phyloP scores from a whole-genome alignment of 495 filamentous ascomycete species.

The Hypomontagnella submonticulosa region DNA sequence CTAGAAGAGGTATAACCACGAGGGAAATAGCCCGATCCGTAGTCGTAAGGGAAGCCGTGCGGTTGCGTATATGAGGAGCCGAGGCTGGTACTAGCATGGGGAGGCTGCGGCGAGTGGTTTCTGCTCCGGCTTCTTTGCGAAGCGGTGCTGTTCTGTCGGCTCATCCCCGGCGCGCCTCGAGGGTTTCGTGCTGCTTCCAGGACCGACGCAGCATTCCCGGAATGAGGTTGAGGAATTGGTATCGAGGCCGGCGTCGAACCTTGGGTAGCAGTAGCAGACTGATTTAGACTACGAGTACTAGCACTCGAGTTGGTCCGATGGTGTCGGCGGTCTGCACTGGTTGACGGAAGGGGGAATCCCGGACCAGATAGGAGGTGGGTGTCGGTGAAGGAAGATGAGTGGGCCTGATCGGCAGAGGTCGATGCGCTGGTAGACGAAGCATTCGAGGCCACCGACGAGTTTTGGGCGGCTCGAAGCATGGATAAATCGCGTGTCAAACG shows the following conservation, averaged over 20 bases:
- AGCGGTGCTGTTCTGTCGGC: slow-evolving; percentile 57
- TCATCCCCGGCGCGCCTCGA: slow-evolving; percentile 50
- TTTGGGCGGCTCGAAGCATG: slow-evolving; percentile 79
- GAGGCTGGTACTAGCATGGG: slow-evolving; percentile 33
- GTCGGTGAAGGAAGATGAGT: slow-evolving; percentile 49
- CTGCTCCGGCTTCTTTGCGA: slow-evolving; percentile 55
- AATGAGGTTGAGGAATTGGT: slow-evolving; percentile 43
- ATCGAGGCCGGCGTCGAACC: slow-evolving; percentile 42
- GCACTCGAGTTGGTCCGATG: slow-evolving; percentile 58
- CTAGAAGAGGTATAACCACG: slow-evolving; percentile 38
- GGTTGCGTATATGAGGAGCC: slow-evolving; percentile 39
- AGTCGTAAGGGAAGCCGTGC: slow-evolving; percentile 36
- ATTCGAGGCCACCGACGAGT: slow-evolving; percentile 83
- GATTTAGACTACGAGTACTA: slow-evolving; percentile 68
- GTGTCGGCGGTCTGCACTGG: slow-evolving; percentile 51
- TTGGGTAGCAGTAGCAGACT: slow-evolving; percentile 55
- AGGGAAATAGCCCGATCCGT: slow-evolving; percentile 52
- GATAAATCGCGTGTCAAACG: slow-evolving; percentile 88
- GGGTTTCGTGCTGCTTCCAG: slow-evolving; percentile 48
- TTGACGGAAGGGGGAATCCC: slow-evolving; percentile 53
- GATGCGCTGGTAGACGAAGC: slow-evolving; percentile 73
- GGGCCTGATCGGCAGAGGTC: slow-evolving; percentile 51
- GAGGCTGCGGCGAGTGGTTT: slow-evolving; percentile 53
- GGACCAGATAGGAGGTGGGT: slow-evolving; percentile 48
- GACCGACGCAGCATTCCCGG: slow-evolving; percentile 43